Evolutionary conservation across 2,329 filamentous ascomycete species (phyloP), one percentile per base, ranked within the genome.

Genomic region (Alternaria atra): DNA sequence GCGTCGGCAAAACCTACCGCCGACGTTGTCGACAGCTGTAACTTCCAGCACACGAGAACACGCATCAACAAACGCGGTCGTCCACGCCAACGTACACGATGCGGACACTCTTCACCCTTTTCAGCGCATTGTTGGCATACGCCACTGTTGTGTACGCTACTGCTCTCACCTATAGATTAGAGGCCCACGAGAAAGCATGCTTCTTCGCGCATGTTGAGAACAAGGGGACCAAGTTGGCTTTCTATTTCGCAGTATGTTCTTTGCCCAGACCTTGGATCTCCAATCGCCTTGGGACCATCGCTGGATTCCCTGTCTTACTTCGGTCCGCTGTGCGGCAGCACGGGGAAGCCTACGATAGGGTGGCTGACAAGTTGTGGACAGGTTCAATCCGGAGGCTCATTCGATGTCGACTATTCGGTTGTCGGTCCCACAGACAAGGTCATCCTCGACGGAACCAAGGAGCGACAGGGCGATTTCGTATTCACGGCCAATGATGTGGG

Each of bases 371-470:
- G 25, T 7, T 30, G 40, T 10, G 20, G 25, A 35, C 61, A 97
- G 94, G 94, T 97, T 47, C 95, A 99, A 96, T 94, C 94, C 8
- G 95, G 95, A 76, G 96, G 95, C 72, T 94, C 93, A 30, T 99
- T 99, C 82, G 95, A 99, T 84, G 87, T 99, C 81, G 93, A 98
- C 80, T 99, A 97, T 83, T 82, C 88, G 61, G 94, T 99, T 57
- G 87, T 89, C 51, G 93, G 92, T 20, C 95, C 96, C 29, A 87
- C 87, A 68, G 89, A 91, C 75, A 94, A 91, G 80, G 80, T 92
- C 63, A 90, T 99, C 63, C 82, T 98, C 73, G 89, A 94, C 62
- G 95, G 94, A 63, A 85, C 90, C 71, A 98, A 97, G 83, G 95
- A 92, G 83, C 89, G 94, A 68, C 94, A 98, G 82, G 95, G 94